Conservation (phyloP, 2,329 filamentous ascomycete genomes). For the Dactylonectria macrodidyma region DNA sequence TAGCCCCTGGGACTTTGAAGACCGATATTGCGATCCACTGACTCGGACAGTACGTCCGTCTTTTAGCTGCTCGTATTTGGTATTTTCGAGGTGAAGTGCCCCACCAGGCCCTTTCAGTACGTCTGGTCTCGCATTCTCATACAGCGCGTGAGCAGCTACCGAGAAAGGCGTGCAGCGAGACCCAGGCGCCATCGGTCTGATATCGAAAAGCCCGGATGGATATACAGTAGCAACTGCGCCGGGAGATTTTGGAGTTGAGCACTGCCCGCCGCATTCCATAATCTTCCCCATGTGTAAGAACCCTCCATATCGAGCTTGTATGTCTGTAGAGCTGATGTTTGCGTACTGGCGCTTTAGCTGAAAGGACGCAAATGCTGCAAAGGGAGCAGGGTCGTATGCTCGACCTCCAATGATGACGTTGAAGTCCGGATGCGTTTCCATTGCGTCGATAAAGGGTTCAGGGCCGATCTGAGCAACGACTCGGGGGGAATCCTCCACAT, state of each 20-base stretch:
- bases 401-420: constrained; percentile 64
- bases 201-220: constrained; percentile 60
- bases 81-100: constrained; percentile 56
- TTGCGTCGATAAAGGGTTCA: constrained; percentile 61
- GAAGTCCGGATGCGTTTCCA: constrained; percentile 58
- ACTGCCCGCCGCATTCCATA: constrained; percentile 66
- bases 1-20: constrained; percentile 18
- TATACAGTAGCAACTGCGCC: constrained; percentile 60
- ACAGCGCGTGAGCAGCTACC: constrained; percentile 68
- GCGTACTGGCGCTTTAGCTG: constrained; percentile 32
- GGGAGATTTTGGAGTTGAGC: constrained; percentile 62
- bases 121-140: constrained; percentile 69
- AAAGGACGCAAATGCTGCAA: constrained; percentile 51
- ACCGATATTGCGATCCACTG: constrained; percentile 26
- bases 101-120: constrained; percentile 66
- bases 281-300: constrained; percentile 69
- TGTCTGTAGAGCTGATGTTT: rapidly evolving
- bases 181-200: constrained; percentile 57
- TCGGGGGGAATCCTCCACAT: constrained; percentile 54
- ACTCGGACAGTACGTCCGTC: constrained; percentile 38
- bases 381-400: constrained; percentile 59
- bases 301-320: constrained; percentile 48
- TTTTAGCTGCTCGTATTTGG: constrained; percentile 41
- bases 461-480: constrained; percentile 64
- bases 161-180: constrained; percentile 62